Percentiles rank a stretch among this genome's conserved stretches.
phyloP scores from a whole-genome alignment of 768 basidiomycete species.

The Auricularia heimuer region DNA sequence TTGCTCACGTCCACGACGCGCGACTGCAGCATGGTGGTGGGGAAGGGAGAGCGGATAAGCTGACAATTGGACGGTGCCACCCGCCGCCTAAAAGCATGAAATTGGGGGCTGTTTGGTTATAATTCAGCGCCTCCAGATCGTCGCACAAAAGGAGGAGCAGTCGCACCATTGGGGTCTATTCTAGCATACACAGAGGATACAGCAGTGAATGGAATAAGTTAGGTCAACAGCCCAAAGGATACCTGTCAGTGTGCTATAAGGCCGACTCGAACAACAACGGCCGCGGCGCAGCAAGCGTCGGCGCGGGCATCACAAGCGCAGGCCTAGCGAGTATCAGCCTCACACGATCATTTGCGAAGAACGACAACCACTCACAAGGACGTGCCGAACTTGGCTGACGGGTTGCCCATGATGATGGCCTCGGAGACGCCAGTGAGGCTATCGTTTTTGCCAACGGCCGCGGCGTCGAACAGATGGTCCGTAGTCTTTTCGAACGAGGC shows the following conservation, averaged over 20 bases:
- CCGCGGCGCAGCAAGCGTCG: constrained; percentile 27
- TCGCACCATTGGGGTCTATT: neutral
- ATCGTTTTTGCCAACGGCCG: constrained; percentile 92
- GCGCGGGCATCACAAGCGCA: constrained; percentile 28
- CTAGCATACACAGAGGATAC: neutral
- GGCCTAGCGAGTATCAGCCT: constrained; percentile 21
- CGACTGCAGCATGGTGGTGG: neutral
- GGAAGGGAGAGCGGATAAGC: neutral
- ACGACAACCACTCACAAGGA: constrained; percentile 55
- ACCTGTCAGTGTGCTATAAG: constrained; percentile 16
- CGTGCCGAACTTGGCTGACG: constrained; percentile 88
- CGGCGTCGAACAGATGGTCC: constrained; percentile 96
- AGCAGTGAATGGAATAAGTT: neutral
- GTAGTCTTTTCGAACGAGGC: constrained; percentile 99
- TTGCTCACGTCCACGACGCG: neutral
- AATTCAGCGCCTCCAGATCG: neutral
- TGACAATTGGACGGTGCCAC: too few species aligned
- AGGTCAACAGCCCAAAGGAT: neutral
- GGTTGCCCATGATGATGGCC: constrained; percentile 99
- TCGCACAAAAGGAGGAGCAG: too few species aligned
- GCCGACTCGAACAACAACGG: constrained; percentile 31
- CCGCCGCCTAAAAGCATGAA: neutral
- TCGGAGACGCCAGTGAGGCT: constrained; percentile 95
- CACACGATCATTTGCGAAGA: neutral
- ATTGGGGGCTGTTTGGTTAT: neutral